These are phyloP conservation scores for Pinus albicaulis DNA, from an alignment of 75 land plant genomes.

Conservation along the genomic window DNA sequence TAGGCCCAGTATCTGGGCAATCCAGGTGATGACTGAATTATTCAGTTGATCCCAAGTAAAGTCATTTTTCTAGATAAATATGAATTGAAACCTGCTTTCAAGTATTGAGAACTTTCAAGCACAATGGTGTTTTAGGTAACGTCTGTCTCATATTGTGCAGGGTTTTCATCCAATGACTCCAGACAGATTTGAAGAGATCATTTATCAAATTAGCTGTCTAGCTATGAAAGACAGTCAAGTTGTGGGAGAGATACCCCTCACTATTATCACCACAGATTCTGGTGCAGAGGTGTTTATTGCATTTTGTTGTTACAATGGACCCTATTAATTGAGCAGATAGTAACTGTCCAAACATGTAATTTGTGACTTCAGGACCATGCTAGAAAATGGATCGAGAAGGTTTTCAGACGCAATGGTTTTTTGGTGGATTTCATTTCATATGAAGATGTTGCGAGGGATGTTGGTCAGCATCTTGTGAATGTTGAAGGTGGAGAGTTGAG, in stretches of 20 bases:
- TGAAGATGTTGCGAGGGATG: conserved; percentile 29
- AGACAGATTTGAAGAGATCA: conserved; percentile 50
- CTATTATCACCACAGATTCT: background rate
- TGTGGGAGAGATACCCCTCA: conserved; percentile 62
- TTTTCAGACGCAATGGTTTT: conserved; percentile 60
- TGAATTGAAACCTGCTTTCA: background rate
- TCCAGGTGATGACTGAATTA: conserved; percentile 35
- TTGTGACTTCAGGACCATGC: conserved; percentile 28
- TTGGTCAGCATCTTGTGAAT: background rate
- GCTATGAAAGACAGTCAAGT: conserved; percentile 60
- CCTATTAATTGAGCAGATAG: background rate
- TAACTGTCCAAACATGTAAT: conserved; percentile 5
- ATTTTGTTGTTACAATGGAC: background rate
- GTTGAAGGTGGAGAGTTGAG: conserved; percentile 3
- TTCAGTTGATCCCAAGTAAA: background rate
- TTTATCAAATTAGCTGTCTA: conserved; percentile 44
- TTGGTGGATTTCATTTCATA: conserved; percentile 34
- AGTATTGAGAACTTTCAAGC: background rate
- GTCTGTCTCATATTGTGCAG: conserved; percentile 22
- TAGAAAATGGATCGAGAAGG: conserved; percentile 35
- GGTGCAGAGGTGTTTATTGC: conserved; percentile 5
- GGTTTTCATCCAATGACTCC: conserved; percentile 57
- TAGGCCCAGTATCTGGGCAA: conserved; percentile 73
- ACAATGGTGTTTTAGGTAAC: background rate
- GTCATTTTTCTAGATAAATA: background rate